Conservation (phyloP, 495 filamentous ascomycete species). For the Clohesyomyces aquaticus region DNA sequence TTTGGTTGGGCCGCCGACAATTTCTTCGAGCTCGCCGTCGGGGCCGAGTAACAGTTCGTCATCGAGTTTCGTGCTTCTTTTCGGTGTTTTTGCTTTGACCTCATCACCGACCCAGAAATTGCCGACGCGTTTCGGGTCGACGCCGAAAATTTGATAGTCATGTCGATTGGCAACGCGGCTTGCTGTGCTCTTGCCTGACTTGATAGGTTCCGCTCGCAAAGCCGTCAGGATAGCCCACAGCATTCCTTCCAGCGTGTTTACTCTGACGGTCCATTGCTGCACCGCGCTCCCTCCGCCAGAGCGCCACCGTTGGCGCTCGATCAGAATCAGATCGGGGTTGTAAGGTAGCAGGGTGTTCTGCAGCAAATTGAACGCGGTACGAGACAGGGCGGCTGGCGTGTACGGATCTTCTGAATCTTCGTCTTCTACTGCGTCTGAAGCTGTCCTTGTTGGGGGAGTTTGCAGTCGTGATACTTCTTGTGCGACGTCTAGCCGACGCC, state of each 20-base stretch:
- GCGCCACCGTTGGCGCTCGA: slow-evolving; percentile 89
- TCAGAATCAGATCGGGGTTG: slow-evolving; percentile 73
- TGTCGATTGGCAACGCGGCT: not conserved
- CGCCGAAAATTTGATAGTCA: slow-evolving; percentile 29
- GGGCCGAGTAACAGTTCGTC: slow-evolving; percentile 7
- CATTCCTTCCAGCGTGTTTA: slow-evolving; percentile 90
- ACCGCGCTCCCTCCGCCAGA: slow-evolving; percentile 65
- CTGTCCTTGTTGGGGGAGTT: not conserved
- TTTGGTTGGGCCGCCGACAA: not conserved
- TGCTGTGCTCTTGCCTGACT: not conserved
- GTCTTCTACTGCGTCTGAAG: not conserved
- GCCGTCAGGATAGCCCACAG: slow-evolving; percentile 74
- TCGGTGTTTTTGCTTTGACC: not conserved
- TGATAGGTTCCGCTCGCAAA: slow-evolving; percentile 48
- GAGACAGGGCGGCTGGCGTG: slow-evolving; percentile 60
- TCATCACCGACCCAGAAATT: slow-evolving; percentile 42
- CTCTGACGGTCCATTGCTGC: slow-evolving; percentile 86
- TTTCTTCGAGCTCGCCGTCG: slow-evolving; percentile 12
- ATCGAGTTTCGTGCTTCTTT: slow-evolving; percentile 9
- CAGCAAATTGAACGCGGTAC: slow-evolving; percentile 66
- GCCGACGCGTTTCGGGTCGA: slow-evolving; percentile 46
- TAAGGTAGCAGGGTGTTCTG: slow-evolving; percentile 54
- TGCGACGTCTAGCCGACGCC: slow-evolving; percentile 33
- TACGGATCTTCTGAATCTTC: slow-evolving; percentile 51
- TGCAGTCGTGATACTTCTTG: slow-evolving; percentile 17